Conservation (phyloP, 1,139 yeast genomes). For the Taphrina sp. region DNA sequence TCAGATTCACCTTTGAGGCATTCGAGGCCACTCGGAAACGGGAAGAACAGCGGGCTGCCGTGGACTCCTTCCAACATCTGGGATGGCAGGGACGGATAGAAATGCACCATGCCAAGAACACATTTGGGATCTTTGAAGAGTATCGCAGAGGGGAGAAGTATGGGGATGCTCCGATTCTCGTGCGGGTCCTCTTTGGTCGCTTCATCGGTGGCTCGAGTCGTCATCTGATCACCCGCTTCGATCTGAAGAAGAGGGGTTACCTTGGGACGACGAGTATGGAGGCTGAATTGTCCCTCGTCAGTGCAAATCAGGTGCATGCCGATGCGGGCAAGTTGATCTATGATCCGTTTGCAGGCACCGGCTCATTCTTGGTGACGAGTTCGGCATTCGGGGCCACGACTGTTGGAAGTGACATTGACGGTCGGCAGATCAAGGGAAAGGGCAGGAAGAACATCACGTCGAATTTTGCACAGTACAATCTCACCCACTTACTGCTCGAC, state of each 20-base stretch:
- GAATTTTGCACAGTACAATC: slow-evolving; percentile 74
- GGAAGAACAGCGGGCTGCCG: slow-evolving; percentile 57
- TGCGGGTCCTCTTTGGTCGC: slow-evolving; percentile 36
- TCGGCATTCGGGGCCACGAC: slow-evolving; percentile 80
- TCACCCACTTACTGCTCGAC: slow-evolving; percentile 62
- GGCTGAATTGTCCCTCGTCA: slow-evolving; percentile 47
- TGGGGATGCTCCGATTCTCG: neutral
- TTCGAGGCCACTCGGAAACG: slow-evolving; percentile 66
- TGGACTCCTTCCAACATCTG: slow-evolving; percentile 70
- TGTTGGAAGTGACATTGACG: slow-evolving; percentile 79
- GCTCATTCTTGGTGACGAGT: slow-evolving; percentile 87
- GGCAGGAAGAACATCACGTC: slow-evolving; percentile 49
- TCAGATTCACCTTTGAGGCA: slow-evolving; percentile 78
- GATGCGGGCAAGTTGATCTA: slow-evolving; percentile 60
- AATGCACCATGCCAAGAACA: slow-evolving; percentile 74
- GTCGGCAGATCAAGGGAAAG: slow-evolving; percentile 71
- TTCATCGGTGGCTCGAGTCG: slow-evolving; percentile 56
- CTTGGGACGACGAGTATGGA: slow-evolving; percentile 97
- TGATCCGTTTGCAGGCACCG: slow-evolving; percentile 97
- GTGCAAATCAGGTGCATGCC: slow-evolving; percentile 48
- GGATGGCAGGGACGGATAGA: slow-evolving; percentile 73
- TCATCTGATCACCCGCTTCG: slow-evolving; percentile 67
- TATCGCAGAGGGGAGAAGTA: slow-evolving; percentile 46
- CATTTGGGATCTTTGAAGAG: slow-evolving; percentile 72
- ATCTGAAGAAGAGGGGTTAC: slow-evolving; percentile 75